Evolutionary conservation across 2,329 filamentous ascomycete species (phyloP), one percentile per base, ranked within the genome.

Genomic region (Botrytis aclada): DNA sequence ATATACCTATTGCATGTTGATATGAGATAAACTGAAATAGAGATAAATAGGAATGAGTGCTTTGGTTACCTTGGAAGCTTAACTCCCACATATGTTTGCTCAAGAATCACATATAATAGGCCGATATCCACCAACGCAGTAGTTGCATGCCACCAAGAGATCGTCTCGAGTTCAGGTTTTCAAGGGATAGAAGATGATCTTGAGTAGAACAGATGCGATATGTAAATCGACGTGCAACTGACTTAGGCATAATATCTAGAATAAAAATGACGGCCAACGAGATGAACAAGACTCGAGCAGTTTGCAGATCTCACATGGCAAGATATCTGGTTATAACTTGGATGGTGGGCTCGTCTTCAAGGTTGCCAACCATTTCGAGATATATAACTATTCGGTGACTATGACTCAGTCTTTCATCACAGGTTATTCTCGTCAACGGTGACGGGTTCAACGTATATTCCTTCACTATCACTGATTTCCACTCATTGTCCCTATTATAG

Each of bases 401-500:
- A 29, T n/a, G 25, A 16, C 25, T 54, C 5, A n/a, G 0, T 54
- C 25, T 54, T 5, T 18, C 3, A 29, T 14, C 14, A 29, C 25
- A 54, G 4, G 6, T 4, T 4, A 29, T 16, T 1, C 12, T n/a
- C 51, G 1, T 54, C 51, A 16, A 25, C 25, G 51, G 12, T n/a
- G n/a, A n/a, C n/a, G n/a, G n/a, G n/a, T 25, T 0, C 51, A 54
- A 29, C 14, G 8, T 5, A 16, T 29, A 2, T 54, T 54, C 14
- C 29, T 16, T 7, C 10, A 18, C 14, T 16, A 0, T 29, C n/a
- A 29, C 51, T 29, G 16, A 29, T 18, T 54, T 29, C 5, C 14
- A 54, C 0, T 18, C 1, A 18, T 29, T 3, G 0, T 29, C n/a
- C 6, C 14, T 3, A 3, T 18, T 18, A 29, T 18, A 4, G 14